Evolutionary conservation across 768 basidiomycete genomes (phyloP).

Genomic region (Podaxis pistillaris): DNA sequence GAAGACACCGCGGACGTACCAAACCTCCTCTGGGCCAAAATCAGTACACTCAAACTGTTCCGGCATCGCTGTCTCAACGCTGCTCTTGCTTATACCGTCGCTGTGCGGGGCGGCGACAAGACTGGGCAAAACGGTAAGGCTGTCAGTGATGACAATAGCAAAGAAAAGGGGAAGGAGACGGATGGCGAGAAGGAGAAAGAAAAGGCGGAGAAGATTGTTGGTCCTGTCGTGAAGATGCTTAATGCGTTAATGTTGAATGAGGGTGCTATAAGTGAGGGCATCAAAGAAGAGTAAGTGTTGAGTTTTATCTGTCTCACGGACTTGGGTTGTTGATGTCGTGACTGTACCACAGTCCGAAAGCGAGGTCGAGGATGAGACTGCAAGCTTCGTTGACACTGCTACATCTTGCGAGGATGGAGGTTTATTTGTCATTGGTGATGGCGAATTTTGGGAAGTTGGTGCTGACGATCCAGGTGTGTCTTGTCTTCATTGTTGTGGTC

Average conservation of each 20-base stretch:
- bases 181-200: constrained; percentile 25
- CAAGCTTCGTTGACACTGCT: constrained; percentile 80
- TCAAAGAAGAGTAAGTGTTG: constrained; percentile 44
- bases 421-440: constrained; percentile 56
- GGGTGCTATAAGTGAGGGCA: constrained; percentile 55
- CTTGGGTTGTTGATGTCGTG: neutral
- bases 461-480: constrained; percentile 70
- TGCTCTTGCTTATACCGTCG: neutral
- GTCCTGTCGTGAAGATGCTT: constrained; percentile 77
- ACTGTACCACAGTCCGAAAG: constrained; percentile 42
- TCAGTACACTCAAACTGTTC: constrained; percentile 77
- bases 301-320: constrained; percentile 12
- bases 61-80: constrained; percentile 66
- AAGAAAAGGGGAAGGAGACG: neutral
- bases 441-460: constrained; percentile 68
- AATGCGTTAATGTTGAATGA: constrained; percentile 64
- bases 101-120: neutral
- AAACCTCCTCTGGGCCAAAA: constrained; percentile 60
- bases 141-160: neutral
- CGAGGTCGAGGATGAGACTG: constrained; percentile 76
- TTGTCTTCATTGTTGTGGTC: neutral
- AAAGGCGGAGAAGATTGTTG: constrained; percentile 62
- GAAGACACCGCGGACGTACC: constrained; percentile 58
- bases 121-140: neutral
- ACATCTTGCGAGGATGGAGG: constrained; percentile 63